Conservation (phyloP, 2,329 filamentous ascomycete genomes). For the Microascus cirrosus region DNA sequence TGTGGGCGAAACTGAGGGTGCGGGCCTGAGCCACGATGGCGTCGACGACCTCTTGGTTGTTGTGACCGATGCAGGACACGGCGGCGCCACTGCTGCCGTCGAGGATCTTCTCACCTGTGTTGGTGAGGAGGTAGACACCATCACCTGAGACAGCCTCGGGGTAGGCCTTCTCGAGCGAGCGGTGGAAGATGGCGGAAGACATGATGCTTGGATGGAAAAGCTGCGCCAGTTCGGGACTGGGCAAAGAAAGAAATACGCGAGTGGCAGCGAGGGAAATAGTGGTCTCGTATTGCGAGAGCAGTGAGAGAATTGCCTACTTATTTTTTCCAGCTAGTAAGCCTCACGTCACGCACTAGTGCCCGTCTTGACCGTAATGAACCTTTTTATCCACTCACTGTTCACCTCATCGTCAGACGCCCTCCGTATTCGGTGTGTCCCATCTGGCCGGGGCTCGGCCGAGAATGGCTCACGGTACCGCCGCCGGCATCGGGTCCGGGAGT, state of each 20-base stretch:
- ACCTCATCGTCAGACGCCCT: no score
- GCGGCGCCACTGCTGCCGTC: slow-evolving; percentile 59
- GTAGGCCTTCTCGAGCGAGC: slow-evolving; percentile 6
- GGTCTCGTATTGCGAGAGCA: no score
- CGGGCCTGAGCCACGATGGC: slow-evolving; percentile 44
- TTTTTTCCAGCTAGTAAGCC: no score
- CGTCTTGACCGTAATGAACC: no score
- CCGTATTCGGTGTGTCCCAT: no score
- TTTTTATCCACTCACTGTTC: no score
- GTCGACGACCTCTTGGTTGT: slow-evolving; percentile 39
- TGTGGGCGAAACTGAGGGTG: slow-evolving; percentile 17
- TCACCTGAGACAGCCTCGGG: slow-evolving; percentile 5
- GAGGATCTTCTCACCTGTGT: slow-evolving; percentile 38
- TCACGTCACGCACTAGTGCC: no score
- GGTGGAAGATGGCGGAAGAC: slow-evolving; percentile 6
- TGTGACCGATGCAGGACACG: slow-evolving; percentile 54
- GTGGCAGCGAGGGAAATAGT: no score
- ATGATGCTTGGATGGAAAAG: background rate
- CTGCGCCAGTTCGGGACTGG: no score
- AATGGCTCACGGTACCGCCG: background rate
- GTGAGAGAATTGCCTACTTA: no score
- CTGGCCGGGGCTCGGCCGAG: background rate
- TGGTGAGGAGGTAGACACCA: slow-evolving; percentile 8
- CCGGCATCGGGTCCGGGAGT: background rate
- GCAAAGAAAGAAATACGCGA: no score